Conservation (phyloP, 1,284 basidiomycete species). For the Volvariella surrecta region DNA sequence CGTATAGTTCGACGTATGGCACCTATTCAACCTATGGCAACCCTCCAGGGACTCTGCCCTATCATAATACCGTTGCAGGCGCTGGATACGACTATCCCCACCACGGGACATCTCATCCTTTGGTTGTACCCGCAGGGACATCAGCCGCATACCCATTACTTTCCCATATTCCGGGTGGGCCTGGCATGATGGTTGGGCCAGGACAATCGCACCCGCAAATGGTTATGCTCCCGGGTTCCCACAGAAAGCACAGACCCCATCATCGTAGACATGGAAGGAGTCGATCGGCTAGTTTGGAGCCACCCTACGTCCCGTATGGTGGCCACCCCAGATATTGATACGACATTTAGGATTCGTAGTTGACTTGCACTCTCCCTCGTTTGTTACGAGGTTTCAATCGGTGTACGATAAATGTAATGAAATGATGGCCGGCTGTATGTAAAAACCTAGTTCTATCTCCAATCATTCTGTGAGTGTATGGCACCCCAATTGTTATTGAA, state of each 20-base stretch:
- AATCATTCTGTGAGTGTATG: too few relatives aligned
- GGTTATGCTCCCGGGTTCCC: conserved; percentile 26
- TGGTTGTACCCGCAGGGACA: conserved; percentile 17
- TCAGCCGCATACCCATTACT: conserved; percentile 18
- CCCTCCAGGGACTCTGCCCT: neutral
- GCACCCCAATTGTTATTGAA: too few relatives aligned
- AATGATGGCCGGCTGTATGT: too few relatives aligned
- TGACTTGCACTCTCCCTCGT: too few relatives aligned
- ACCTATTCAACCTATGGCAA: neutral
- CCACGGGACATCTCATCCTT: conserved; percentile 14
- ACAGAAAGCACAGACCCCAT: conserved; percentile 25
- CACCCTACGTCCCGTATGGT: conserved; percentile 7
- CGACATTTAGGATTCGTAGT: too few relatives aligned
- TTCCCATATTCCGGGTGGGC: conserved; percentile 12
- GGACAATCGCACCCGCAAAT: conserved; percentile 18
- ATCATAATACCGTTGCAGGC: conserved; percentile 12
- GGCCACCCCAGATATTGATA: neutral
- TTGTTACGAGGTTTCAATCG: too few relatives aligned
- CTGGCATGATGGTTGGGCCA: conserved; percentile 4
- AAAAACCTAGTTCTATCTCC: too few relatives aligned
- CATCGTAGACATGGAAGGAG: conserved; percentile 17
- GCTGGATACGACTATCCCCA: conserved; percentile 9
- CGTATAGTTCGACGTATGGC: neutral
- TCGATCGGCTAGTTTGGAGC: conserved; percentile 23
- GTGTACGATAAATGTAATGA: too few relatives aligned